phyloP scores from a whole-genome alignment of 2,329 filamentous ascomycete species.

The Penicillium sp. region DNA sequence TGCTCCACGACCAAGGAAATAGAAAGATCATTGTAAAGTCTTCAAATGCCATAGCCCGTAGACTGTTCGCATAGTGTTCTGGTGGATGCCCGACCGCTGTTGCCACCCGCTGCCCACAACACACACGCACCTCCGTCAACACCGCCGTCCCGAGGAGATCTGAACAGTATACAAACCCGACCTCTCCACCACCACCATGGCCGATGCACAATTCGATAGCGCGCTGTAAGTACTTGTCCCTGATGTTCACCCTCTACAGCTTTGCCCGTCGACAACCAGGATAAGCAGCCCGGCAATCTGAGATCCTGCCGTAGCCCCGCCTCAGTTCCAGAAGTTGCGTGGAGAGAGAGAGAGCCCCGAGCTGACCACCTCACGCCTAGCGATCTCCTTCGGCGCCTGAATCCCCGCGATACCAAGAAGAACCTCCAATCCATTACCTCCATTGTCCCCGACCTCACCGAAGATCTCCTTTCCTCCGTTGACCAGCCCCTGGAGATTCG shows the following conservation, averaged over 20 bases:
- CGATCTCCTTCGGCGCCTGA: constrained; percentile 95
- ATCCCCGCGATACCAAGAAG: constrained; percentile 83
- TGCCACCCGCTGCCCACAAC: constrained; percentile 9
- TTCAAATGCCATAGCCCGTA: background rate
- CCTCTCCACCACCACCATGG: constrained; percentile 34
- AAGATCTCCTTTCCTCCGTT: constrained; percentile 96
- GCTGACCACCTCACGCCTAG: constrained; percentile 50
- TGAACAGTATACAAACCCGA: constrained; percentile 20
- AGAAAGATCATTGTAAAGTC: background rate
- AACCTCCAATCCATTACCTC: constrained; percentile 88
- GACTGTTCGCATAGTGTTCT: background rate
- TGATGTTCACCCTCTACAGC: background rate
- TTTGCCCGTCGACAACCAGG: background rate
- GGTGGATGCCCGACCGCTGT: background rate
- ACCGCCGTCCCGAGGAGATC: constrained; percentile 12
- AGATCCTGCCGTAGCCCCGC: constrained; percentile 24
- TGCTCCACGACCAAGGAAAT: background rate
- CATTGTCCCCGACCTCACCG: constrained; percentile 86
- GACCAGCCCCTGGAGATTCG: constrained; percentile 89
- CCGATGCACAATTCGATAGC: constrained; percentile 51
- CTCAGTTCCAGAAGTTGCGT: constrained; percentile 5
- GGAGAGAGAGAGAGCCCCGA: constrained; percentile 12
- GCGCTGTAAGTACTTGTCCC: constrained; percentile 44
- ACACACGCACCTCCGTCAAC: constrained; percentile 25
- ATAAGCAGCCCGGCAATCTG: constrained; percentile 1